Base-by-base conservation (phyloP, 2,329 filamentous ascomycete genomes). In the Ambrosiella xylebori region DNA sequence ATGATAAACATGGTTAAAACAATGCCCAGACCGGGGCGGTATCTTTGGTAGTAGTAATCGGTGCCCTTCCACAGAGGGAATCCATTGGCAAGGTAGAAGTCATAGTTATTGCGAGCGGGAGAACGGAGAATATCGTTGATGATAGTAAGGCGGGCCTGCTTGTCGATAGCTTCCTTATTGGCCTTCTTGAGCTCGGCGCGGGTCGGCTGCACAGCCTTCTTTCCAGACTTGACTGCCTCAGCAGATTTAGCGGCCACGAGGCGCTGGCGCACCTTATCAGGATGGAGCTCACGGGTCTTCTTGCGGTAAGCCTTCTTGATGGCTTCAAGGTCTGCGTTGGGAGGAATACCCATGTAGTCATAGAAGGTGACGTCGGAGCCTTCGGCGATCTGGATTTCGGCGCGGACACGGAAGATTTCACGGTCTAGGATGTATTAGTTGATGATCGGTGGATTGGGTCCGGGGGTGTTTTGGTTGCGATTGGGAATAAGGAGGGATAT, bases 31-130 rank as follows among this genome's bases (percentile, higher is more conserved):
- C 93, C 93, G 1, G 93, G 93, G 17, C 93, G 81, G 77, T 91
- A 96, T 59, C 93, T 84, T 65, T 82, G 83, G 75, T 98, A 98
- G 78, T 97, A 98, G 78, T 98, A 98, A 62, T 93, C 91, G 50
- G 91, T 96, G 60, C 93, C 93, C 74, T 91, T 90, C 93, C 93
- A 98, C 58, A 81, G 81, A 38, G 93, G 93, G 74, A 98, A 98
- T 61, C 93, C 93, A 71, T 97, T 89, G 69, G 75, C 73, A 61
- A 97, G 72, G 74, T 97, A 98, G 70, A 96, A 85, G 69, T 98
- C 91, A 71, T 98, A 98, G 62, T 93, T 85, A 64, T 88, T 86
- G 62, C 93, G 81, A 57, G 80, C 79, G 2, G 85, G 75, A 1
- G 91, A 88, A 64, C 86, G 83, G 56, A 98, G 82, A 66, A 98